These are phyloP conservation scores for Populus hybrid DNA, from an alignment of 441 rosid species.

Conservation along the genomic window DNA sequence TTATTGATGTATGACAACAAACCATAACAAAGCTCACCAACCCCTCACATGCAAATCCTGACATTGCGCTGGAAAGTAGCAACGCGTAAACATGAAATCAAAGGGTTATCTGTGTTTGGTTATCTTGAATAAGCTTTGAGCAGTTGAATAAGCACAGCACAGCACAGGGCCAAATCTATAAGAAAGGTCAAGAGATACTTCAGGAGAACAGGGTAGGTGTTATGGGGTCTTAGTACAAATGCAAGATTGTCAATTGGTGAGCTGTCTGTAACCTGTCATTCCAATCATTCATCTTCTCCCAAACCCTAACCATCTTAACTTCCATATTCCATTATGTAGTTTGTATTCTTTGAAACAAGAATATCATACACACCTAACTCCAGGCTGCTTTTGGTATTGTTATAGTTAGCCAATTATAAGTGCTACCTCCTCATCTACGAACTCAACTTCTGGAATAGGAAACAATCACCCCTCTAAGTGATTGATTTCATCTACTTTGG, in stretches of 20 bases:
- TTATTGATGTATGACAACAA: not conserved
- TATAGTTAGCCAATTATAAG: not conserved
- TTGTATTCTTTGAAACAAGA: not conserved
- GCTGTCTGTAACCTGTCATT: not conserved
- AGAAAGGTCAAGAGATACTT: not conserved
- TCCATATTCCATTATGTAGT: not conserved
- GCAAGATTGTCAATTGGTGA: not conserved
- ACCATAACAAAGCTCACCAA: not conserved
- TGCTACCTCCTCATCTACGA: not conserved
- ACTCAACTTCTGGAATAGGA: not conserved
- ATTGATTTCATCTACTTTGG: not conserved
- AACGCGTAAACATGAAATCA: not conserved
- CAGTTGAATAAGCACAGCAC: not conserved
- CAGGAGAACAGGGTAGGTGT: not conserved
- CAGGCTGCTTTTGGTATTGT: not conserved
- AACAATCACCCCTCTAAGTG: not conserved
- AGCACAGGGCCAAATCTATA: not conserved
- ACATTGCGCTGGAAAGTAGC: slow-evolving; percentile 4
- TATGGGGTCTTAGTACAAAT: not conserved
- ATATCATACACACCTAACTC: not conserved
- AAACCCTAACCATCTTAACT: not conserved
- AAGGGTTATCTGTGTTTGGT: not conserved
- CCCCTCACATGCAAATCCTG: slow-evolving; percentile 28
- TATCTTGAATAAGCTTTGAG: not conserved
- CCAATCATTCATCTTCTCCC: not conserved